phyloP scores from a whole-genome alignment of 805 yeast genomes.

The Yamadazyma ubonensis region DNA sequence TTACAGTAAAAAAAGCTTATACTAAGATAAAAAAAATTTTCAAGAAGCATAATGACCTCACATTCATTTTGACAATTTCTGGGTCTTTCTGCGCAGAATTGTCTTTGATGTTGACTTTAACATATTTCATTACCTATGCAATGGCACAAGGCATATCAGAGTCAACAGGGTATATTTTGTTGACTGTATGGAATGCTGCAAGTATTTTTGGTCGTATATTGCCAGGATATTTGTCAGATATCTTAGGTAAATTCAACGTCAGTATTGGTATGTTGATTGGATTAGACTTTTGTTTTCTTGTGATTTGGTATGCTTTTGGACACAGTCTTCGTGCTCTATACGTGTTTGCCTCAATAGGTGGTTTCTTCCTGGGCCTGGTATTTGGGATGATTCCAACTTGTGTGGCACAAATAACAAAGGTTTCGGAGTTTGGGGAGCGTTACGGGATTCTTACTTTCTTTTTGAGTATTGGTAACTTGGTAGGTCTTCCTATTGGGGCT shows the following conservation, averaged over 20 bases:
- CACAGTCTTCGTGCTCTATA: conserved; percentile 22
- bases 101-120: conserved; percentile 49
- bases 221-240: conserved; percentile 57
- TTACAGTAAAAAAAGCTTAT: neutral
- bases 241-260: conserved; percentile 53
- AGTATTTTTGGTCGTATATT: conserved; percentile 54
- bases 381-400: conserved; percentile 46
- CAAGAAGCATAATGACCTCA: conserved; percentile 14
- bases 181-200: conserved; percentile 47
- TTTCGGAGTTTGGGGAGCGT: conserved; percentile 33
- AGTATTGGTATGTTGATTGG: conserved; percentile 31
- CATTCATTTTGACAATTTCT: conserved; percentile 25
- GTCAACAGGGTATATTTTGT: conserved; percentile 41
- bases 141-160: conserved; percentile 47
- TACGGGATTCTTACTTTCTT: conserved; percentile 32
- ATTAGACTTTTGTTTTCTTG: conserved; percentile 25
- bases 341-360: conserved; percentile 34
- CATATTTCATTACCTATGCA: conserved; percentile 60
- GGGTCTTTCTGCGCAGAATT: conserved; percentile 49
- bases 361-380: conserved; percentile 35
- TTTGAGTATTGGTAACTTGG: conserved; percentile 25
- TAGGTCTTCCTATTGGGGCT: conserved; percentile 28
- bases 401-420: conserved; percentile 55
- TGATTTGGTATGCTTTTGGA: conserved; percentile 40
- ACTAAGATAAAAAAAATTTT: neutral